Percentiles rank a stretch among this genome's conserved stretches.
Evolutionary conservation across 2,329 filamentous ascomycete species (phyloP).

Genomic region (Blastomyces silverae): DNA sequence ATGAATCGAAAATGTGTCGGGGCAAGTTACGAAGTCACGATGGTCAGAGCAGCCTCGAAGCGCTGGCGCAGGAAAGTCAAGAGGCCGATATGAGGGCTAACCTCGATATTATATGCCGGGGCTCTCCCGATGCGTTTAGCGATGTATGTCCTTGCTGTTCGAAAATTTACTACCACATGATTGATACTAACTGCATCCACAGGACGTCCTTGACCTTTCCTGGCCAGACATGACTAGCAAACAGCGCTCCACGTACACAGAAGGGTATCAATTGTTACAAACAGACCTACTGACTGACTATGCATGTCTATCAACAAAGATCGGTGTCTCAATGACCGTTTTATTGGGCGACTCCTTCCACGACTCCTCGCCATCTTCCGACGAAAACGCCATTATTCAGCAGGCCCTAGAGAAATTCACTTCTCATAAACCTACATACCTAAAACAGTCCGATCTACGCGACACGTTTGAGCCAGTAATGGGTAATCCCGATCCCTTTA

Average conservation of each 20-base stretch:
- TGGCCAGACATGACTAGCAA: constrained; percentile 53
- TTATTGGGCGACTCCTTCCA: constrained; percentile 27
- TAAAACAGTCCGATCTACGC: constrained; percentile 39
- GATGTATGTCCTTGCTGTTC: constrained; percentile 25
- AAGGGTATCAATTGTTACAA: constrained; percentile 50
- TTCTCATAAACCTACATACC: constrained; percentile 20
- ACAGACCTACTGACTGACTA: constrained; percentile 45
- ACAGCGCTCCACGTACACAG: constrained; percentile 49
- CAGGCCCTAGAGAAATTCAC: constrained; percentile 30
- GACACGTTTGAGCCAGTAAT: constrained; percentile 50
- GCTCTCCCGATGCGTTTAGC: constrained; percentile 26
- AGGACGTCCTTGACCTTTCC: constrained; percentile 56
- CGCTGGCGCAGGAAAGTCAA: constrained; percentile 27
- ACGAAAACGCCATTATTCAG: constrained; percentile 26
- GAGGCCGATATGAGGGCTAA: constrained; percentile 33
- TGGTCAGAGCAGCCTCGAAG: constrained; percentile 23
- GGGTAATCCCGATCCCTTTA: constrained; percentile 32
- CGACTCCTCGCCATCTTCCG: constrained; percentile 12
- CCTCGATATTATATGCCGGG: constrained; percentile 32
- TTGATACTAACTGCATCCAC: constrained; percentile 17
- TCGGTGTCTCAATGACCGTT: constrained; percentile 31
- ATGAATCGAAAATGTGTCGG: constrained; percentile 30
- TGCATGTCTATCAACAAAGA: constrained; percentile 32
- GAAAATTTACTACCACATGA: background rate
- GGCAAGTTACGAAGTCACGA: background rate